phyloP scores from a whole-genome alignment of 306 rosid genomes.

The Astragalus glycyphyllos region DNA sequence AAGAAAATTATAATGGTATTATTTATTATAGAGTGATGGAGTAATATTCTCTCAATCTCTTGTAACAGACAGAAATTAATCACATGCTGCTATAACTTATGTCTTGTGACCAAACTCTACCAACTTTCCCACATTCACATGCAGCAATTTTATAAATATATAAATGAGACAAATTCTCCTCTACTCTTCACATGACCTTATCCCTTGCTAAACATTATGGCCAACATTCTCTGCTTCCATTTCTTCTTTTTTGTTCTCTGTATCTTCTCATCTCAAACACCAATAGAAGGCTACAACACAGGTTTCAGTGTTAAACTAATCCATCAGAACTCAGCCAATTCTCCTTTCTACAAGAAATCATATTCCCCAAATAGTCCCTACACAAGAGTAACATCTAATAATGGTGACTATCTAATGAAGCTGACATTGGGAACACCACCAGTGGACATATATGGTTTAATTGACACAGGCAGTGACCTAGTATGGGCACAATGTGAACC shows the following conservation, averaged over 20 bases:
- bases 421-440: slow-evolving; percentile 66
- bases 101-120: slow-evolving; percentile 44
- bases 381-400: slow-evolving; percentile 52
- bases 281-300: slow-evolving; percentile 31
- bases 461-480: slow-evolving; percentile 70
- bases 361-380: slow-evolving; percentile 29
- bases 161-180: neutral
- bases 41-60: slow-evolving; percentile 19
- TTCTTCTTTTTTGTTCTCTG: slow-evolving; percentile 16
- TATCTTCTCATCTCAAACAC: slow-evolving; percentile 33
- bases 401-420: slow-evolving; percentile 60
- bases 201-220: slow-evolving; percentile 43
- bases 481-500: slow-evolving; percentile 70
- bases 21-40: neutral
- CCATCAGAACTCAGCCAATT: slow-evolving; percentile 34
- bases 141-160: slow-evolving; percentile 12
- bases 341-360: slow-evolving; percentile 43
- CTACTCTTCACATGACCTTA: slow-evolving; percentile 31
- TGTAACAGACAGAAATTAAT: slow-evolving; percentile 37
- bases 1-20: too few relatives aligned
- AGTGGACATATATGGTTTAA: slow-evolving; percentile 54
- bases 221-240: slow-evolving; percentile 43
- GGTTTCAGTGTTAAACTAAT: slow-evolving; percentile 53
- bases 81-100: slow-evolving; percentile 43
- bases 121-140: slow-evolving; percentile 36